These are phyloP conservation scores for Gyrodon lividus DNA, from an alignment of 768 basidiomycete species.

Conservation along the genomic window DNA sequence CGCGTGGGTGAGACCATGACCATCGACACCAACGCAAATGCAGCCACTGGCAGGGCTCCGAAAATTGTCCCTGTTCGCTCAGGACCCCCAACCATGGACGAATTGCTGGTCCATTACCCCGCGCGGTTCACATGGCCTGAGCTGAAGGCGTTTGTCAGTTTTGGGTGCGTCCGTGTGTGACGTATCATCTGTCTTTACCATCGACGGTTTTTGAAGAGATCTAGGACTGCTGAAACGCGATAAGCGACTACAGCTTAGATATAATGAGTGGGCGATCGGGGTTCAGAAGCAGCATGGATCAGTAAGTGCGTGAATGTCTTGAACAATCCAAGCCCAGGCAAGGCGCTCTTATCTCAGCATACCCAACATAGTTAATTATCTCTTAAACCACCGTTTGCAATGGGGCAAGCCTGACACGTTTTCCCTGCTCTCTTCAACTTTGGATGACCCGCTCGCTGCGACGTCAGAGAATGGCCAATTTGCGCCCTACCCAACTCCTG, in stretches of 20 bases:
- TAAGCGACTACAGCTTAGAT: slow-evolving; percentile 63
- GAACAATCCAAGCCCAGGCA: background rate
- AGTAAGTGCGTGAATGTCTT: slow-evolving; percentile 46
- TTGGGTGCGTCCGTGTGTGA: slow-evolving; percentile 50
- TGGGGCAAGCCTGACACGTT: slow-evolving; percentile 73
- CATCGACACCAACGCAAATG: slow-evolving; percentile 8
- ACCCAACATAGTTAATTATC: slow-evolving; percentile 56
- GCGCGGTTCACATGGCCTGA: slow-evolving; percentile 75
- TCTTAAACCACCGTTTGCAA: slow-evolving; percentile 64
- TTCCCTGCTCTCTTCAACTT: slow-evolving; percentile 54
- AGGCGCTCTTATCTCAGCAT: background rate
- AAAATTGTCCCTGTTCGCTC: slow-evolving; percentile 40
- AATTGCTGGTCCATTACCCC: slow-evolving; percentile 67
- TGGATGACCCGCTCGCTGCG: slow-evolving; percentile 39
- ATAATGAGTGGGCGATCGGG: slow-evolving; percentile 54
- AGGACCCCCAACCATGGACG: slow-evolving; percentile 70
- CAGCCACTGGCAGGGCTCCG: background rate
- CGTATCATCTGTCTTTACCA: background rate
- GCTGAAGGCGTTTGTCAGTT: slow-evolving; percentile 74
- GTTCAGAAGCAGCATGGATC: slow-evolving; percentile 64
- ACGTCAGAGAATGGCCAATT: background rate
- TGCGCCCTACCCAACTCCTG: slow-evolving; percentile 28
- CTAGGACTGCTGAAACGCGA: slow-evolving; percentile 79
- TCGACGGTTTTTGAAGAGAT: slow-evolving; percentile 47
- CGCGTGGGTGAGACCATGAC: slow-evolving; percentile 12